These are phyloP conservation scores for Rhodotorula diobovata DNA, from an alignment of 768 basidiomycete genomes.

Conservation along the genomic window DNA sequence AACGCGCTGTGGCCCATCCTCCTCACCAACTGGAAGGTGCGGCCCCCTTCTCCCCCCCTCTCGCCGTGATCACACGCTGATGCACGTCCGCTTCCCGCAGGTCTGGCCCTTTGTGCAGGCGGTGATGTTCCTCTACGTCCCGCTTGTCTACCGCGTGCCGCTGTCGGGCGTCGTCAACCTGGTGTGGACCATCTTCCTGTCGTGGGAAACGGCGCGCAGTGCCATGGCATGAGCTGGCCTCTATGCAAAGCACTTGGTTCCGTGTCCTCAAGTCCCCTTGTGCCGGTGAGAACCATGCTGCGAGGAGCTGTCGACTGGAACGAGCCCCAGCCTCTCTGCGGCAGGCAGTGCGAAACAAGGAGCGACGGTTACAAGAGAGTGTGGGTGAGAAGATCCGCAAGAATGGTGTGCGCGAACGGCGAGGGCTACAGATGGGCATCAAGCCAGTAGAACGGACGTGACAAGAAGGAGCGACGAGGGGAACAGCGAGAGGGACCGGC, in stretches of 20 bases:
- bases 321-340: too few relatives aligned
- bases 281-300: too few relatives aligned
- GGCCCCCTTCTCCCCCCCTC: neutral
- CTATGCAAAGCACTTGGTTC: neutral
- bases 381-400: neutral
- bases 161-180: neutral
- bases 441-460: neutral
- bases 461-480: neutral
- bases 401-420: neutral
- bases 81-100: neutral
- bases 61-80: neutral
- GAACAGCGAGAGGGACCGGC: too few relatives aligned
- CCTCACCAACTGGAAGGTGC: conserved; percentile 8
- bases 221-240: neutral
- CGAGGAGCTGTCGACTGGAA: too few relatives aligned
- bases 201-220: neutral
- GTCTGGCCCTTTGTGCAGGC: conserved; percentile 3
- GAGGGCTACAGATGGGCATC: neutral
- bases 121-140: conserved; percentile 10
- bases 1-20: conserved; percentile 5
- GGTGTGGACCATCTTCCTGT: neutral
- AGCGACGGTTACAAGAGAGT: neutral
- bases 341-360: too few relatives aligned
- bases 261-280: too few relatives aligned
- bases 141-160: conserved; percentile 9